Evolutionary conservation across 1,284 basidiomycete genomes (phyloP).

Genomic region (Ganoderma lingzhi): DNA sequence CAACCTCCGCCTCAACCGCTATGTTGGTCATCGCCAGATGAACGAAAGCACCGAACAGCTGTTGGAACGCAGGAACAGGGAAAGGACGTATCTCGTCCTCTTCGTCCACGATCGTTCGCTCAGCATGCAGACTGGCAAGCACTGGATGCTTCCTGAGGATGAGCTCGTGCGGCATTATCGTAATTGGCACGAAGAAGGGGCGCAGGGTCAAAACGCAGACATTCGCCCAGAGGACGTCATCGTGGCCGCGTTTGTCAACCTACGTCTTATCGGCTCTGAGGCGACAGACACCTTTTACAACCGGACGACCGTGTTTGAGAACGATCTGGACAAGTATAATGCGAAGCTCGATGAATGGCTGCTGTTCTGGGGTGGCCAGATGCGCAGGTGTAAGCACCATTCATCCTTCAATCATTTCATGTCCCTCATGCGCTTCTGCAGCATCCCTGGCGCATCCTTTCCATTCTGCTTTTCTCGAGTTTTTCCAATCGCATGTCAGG

Average conservation of each 20-base stretch:
- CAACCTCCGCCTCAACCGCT: constrained; percentile 79
- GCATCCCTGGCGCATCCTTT: constrained; percentile 67
- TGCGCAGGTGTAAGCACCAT: constrained; percentile 63
- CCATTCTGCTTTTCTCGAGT: constrained; percentile 73
- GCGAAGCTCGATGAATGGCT: constrained; percentile 74
- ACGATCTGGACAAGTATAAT: constrained; percentile 75
- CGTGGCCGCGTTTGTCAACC: constrained; percentile 74
- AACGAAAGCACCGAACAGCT: constrained; percentile 70
- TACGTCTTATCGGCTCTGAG: constrained; percentile 80
- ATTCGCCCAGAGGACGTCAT: constrained; percentile 82
- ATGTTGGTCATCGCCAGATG: constrained; percentile 56
- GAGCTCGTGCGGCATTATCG: constrained; percentile 72
- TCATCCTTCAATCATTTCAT: background rate
- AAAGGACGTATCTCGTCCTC: constrained; percentile 83
- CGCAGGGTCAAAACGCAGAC: constrained; percentile 39
- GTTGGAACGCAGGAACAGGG: constrained; percentile 80
- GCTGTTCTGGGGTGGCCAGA: constrained; percentile 71
- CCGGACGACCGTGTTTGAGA: constrained; percentile 70
- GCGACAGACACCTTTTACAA: constrained; percentile 77
- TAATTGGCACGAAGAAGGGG: constrained; percentile 74
- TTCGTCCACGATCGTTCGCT: constrained; percentile 86
- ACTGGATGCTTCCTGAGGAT: constrained; percentile 87
- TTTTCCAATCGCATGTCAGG: constrained; percentile 79
- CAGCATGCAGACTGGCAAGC: constrained; percentile 82
- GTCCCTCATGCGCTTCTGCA: constrained; percentile 36